Base-by-base conservation (phyloP, 1,284 basidiomycete species). In the Ustilago trichophora region DNA sequence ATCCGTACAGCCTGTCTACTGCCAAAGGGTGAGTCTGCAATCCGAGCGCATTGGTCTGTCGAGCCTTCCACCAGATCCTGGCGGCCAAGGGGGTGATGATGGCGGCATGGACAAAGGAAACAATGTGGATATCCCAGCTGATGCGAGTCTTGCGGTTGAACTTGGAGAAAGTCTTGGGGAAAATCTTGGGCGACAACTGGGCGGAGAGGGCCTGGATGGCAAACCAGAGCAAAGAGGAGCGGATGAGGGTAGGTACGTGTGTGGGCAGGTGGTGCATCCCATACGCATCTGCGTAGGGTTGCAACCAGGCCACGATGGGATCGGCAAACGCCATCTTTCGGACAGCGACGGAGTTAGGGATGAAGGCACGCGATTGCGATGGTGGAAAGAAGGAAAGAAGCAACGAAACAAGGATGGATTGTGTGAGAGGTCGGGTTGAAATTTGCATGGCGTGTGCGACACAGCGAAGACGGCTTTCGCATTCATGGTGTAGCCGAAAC, bases 101-200 rank as follows among this genome's bases (percentile, higher is more conserved):
- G 15, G 42, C 52, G 4, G 78, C 73, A 42, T 79, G 78, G 22
- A 66, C 41, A 6, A 78, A 62, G 15, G 78, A 63, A 7, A 82
- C 82, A 29, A 82, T 69, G 58, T 83, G 82, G 19, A 82, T 67
- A 55, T 83, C 78, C 82, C 82, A 83, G 32, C 72, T 72, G 25
- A 72, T 75, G 34, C 70, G 54, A 27, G 80, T 82, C 41, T 60
- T 58, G 15, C 53, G 40, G 49, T 69, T 73, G 43, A 78, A 54
- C 18, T 63, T 70, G 13, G 75, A 62, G 41, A 80, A 80, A 21
- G 70, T 68, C 44, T 68, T 59, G n/a, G 77, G 70, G 40, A 82
- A 80, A 21, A 82, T 15, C 3, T 22, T 19, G 0, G 80, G 80
- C 37, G 73, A 76, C 16, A 82, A 18, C 18, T 63, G 41, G 13